phyloP scores from a whole-genome alignment of 1,284 basidiomycete genomes.

The Singerocomus rubriflavus region DNA sequence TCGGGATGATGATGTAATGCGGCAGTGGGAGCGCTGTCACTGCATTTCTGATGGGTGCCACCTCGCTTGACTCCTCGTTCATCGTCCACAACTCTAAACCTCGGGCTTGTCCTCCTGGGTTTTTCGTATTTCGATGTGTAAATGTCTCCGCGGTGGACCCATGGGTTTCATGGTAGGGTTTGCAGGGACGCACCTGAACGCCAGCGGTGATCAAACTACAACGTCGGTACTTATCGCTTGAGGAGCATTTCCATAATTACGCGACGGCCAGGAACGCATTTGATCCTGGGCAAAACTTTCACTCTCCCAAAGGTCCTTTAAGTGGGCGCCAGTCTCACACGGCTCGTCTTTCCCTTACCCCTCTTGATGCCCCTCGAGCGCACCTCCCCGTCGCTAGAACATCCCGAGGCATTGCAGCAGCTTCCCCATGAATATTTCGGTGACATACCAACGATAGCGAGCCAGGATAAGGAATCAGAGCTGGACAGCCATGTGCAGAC shows the following conservation, averaged over 20 bases:
- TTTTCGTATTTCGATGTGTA: not conserved
- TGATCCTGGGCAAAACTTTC: conserved; percentile 5
- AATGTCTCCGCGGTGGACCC: not conserved
- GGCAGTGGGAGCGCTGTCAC: too few relatives aligned
- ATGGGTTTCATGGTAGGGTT: not conserved
- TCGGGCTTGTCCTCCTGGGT: too few relatives aligned
- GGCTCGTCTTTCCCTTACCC: not conserved
- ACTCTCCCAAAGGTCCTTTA: conserved; percentile 4
- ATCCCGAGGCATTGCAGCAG: conserved; percentile 17
- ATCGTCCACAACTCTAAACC: too few relatives aligned
- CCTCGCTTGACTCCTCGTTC: too few relatives aligned
- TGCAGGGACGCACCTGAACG: not conserved
- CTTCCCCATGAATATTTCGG: conserved; percentile 6
- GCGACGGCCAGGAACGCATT: conserved; percentile 18
- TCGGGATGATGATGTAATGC: too few relatives aligned
- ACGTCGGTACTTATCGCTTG: conserved; percentile 1
- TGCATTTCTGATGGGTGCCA: too few relatives aligned
- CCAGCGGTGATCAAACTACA: not conserved
- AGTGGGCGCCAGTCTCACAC: conserved; percentile 18
- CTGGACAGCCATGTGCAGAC: conserved; percentile 9
- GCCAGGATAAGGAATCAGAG: conserved; percentile 29
- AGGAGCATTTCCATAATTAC: conserved; percentile 24
- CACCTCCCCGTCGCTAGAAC: conserved; percentile 13
- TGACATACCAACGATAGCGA: conserved; percentile 17
- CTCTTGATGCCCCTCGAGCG: conserved; percentile 25